These are phyloP conservation scores for Gossypium aridum DNA, from an alignment of 441 rosid species.

Conservation along the genomic window DNA sequence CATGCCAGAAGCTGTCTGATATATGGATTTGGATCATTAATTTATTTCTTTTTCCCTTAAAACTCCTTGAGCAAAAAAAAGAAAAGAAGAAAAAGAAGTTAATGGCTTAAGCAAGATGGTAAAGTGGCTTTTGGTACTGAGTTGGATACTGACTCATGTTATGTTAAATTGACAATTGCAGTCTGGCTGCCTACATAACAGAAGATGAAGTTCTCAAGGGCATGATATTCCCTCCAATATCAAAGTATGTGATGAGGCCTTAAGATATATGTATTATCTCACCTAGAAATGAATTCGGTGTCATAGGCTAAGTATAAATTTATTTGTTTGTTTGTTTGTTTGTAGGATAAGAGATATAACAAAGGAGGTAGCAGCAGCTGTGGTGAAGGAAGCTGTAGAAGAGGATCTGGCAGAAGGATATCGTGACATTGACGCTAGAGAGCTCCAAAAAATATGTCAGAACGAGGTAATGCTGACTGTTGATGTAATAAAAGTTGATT, in stretches of 20 bases:
- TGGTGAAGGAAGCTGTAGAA: constrained; percentile 80
- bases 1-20: neutral
- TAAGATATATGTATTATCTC: neutral
- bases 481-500: constrained; percentile 1
- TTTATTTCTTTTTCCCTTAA: neutral
- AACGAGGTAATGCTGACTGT: constrained; percentile 34
- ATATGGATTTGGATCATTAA: neutral
- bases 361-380: constrained; percentile 86
- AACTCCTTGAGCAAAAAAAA: neutral
- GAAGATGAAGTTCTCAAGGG: constrained; percentile 88
- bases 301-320: neutral
- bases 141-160: constrained; percentile 12
- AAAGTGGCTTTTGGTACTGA: constrained; percentile 7
- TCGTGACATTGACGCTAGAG: constrained; percentile 78
- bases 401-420: constrained; percentile 85
- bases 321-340: neutral
- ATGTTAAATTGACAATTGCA: constrained; percentile 28
- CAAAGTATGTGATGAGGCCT: constrained; percentile 44
- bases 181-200: constrained; percentile 90
- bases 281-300: neutral
- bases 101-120: neutral
- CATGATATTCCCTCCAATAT: constrained; percentile 76
- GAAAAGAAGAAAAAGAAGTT: neutral
- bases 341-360: constrained; percentile 93
- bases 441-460: constrained; percentile 50